Percentiles rank a stretch among this genome's conserved stretches.
Evolutionary conservation across 1,139 yeast species (phyloP).

Genomic region (Diutina ranongensis): DNA sequence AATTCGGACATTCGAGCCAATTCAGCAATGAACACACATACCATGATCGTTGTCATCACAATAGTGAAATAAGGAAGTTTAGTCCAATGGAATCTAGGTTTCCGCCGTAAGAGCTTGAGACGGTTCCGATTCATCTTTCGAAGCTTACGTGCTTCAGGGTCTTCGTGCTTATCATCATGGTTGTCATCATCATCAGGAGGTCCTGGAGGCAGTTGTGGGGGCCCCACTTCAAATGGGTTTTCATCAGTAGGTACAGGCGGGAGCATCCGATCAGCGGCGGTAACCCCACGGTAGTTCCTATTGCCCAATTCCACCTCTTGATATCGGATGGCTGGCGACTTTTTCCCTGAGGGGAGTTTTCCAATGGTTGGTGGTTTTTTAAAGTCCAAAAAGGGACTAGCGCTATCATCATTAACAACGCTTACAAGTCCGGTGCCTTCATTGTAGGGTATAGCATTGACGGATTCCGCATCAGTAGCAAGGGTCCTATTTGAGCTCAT

Average conservation of each 20-base stretch:
- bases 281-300: neutral
- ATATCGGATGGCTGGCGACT: neutral
- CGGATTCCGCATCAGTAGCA: neutral
- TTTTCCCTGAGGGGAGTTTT: neutral
- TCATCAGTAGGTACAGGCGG: conserved; percentile 4
- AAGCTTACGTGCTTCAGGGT: neutral
- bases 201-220: neutral
- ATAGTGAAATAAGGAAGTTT: conserved; percentile 37
- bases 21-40: conserved; percentile 58
- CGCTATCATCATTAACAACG: neutral
- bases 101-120: conserved; percentile 8
- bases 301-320: conserved; percentile 1
- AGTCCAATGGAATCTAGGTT: conserved; percentile 33
- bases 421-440: neutral
- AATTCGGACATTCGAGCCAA: conserved; percentile 43
- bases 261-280: conserved; percentile 1
- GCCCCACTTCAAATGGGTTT: conserved; percentile 1
- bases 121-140: conserved; percentile 9
- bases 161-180: neutral
- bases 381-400: neutral
- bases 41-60: conserved; percentile 37
- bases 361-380: neutral
- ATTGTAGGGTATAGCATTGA: neutral
- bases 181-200: neutral
- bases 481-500: neutral